Base-by-base conservation (phyloP, 2,329 filamentous ascomycete genomes). In the Pestalotiopsis sp. region DNA sequence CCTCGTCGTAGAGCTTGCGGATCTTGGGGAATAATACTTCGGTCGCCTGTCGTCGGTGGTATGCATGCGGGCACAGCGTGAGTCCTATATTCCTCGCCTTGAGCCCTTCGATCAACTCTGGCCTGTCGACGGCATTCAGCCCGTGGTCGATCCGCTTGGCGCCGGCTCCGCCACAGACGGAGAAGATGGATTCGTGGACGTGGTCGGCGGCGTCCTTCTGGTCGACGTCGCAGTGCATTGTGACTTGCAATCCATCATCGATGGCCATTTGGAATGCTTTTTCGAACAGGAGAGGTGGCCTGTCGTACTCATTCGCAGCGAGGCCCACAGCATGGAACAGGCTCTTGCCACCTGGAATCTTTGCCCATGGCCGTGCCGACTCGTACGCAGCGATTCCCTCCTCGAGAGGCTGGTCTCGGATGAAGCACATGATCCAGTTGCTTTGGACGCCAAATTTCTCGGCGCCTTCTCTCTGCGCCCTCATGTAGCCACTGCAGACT, bases 221-320 rank as follows among this genome's bases (percentile, higher is more conserved):
- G 59, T 83, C 84, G 59, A 86, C 83, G 68, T 87, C 85, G 73
- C 84, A 86, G 67, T 87, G 85, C 72, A 81, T 81, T 2, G 85
- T 87, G 14, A 84, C 75, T 49, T 82, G 79, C 66, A 84, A 78
- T 0, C 83, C 83, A 57, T 85, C 83, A 14, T 68, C 68, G 66
- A 75, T 72, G 2, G 83, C 83, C 23, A 75, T 71, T 9, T 68
- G 70, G 66, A 81, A 86, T 0, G 78, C 76, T 17, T 78, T 72
- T 63, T 83, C 81, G 70, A 86, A 86, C 36, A 85, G 75, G 62
- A 77, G 74, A 0, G 83, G 83, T 6, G 84, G 84, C 4, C 82
- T 77, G 64, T 83, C 77, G 66, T 80, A 82, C 59, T 84, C 84
- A 69, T 85, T 84, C 67, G 80, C 82, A 12, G 83, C 84, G 2